These are phyloP conservation scores for Letharia columbiana DNA, from an alignment of 495 filamentous ascomycete genomes.

Conservation along the genomic window DNA sequence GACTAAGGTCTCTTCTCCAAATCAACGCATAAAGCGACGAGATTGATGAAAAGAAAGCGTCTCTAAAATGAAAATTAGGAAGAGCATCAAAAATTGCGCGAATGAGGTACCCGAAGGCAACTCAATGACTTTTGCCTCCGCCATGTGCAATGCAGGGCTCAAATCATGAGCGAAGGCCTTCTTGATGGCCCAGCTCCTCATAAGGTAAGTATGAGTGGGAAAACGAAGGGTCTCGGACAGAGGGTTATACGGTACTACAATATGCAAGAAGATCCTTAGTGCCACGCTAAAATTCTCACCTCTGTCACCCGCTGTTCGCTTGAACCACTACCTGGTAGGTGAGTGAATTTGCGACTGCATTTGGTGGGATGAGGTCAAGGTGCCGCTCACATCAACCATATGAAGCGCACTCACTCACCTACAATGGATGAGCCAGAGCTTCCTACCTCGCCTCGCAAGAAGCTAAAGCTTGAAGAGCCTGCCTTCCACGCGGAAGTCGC, in stretches of 20 bases:
- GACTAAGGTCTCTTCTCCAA: constrained; percentile 43
- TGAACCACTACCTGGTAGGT: neutral
- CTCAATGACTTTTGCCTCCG: constrained; percentile 57
- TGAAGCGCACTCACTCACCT: neutral
- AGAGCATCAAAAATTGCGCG: constrained; percentile 60
- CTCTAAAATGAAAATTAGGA: constrained; percentile 13
- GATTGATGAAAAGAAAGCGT: constrained; percentile 47
- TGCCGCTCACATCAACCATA: neutral
- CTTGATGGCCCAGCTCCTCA: constrained; percentile 54
- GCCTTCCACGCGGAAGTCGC: neutral
- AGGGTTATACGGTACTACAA: neutral
- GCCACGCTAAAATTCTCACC: neutral
- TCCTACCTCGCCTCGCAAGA: constrained; percentile 15
- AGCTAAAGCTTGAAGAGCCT: constrained; percentile 10
- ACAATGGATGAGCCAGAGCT: constrained; percentile 1
- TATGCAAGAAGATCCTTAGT: too few relatives aligned
- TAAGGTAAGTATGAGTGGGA: constrained; percentile 69
- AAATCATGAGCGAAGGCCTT: constrained; percentile 50
- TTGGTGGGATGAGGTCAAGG: neutral
- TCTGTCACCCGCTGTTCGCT: constrained; percentile 11
- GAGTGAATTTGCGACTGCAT: neutral
- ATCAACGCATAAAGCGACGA: constrained; percentile 35
- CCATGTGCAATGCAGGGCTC: constrained; percentile 73
- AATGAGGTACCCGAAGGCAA: constrained; percentile 60
- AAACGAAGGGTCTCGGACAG: constrained; percentile 15